Conservation (phyloP, 2,329 filamentous ascomycete genomes). For the Trichoderma sp. region DNA sequence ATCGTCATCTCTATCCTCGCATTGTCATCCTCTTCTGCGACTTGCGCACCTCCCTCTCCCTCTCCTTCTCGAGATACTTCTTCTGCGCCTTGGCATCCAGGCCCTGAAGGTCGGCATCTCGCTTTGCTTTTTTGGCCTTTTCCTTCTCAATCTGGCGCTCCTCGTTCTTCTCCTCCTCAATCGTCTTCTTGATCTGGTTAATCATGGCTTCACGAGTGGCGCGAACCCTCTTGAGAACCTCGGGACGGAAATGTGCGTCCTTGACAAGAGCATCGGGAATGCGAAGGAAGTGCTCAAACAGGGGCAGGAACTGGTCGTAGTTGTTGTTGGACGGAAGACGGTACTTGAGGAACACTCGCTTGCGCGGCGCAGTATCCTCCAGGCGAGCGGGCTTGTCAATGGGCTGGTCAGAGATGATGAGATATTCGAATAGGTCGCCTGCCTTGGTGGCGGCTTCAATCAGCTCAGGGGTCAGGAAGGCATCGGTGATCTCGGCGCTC, state of each 20-base stretch:
- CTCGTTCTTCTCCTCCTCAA: conserved; percentile 78
- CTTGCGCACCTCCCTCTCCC: conserved; percentile 66
- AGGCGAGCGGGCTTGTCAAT: conserved; percentile 80
- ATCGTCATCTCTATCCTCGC: conserved; percentile 46
- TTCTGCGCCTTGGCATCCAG: conserved; percentile 81
- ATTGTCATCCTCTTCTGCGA: conserved; percentile 53
- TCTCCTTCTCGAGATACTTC: conserved; percentile 79
- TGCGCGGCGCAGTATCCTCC: conserved; percentile 78
- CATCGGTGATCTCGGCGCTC: conserved; percentile 89
- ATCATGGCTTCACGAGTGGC: conserved; percentile 76
- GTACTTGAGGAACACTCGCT: conserved; percentile 79
- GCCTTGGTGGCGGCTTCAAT: conserved; percentile 74
- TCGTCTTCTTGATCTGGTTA: conserved; percentile 72
- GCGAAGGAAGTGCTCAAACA: conserved; percentile 80
- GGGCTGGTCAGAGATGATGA: conserved; percentile 88
- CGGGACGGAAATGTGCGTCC: conserved; percentile 79
- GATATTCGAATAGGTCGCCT: conserved; percentile 75
- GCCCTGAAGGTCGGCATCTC: conserved; percentile 74
- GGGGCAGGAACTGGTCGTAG: conserved; percentile 64
- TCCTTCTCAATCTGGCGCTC: conserved; percentile 70
- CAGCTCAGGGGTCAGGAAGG: conserved; percentile 82
- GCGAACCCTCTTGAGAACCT: conserved; percentile 83
- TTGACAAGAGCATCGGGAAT: conserved; percentile 79
- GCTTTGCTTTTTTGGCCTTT: conserved; percentile 81
- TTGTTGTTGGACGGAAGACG: conserved; percentile 62